Conservation (phyloP, 1,284 basidiomycete species). For the Microbotryomycetes sp. region DNA sequence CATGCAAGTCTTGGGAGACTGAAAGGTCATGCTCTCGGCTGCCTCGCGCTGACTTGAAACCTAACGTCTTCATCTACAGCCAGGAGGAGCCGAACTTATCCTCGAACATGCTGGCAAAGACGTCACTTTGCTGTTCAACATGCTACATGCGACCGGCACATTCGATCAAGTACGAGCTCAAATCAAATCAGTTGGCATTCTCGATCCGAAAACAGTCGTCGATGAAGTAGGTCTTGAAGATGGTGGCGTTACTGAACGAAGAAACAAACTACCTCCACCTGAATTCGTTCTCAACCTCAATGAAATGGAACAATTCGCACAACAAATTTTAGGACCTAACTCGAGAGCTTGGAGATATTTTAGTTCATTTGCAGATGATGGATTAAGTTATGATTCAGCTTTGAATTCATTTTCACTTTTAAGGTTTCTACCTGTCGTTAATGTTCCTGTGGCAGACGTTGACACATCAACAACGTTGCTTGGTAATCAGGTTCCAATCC, state of each 20-base stretch:
- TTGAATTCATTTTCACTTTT: constrained; percentile 64
- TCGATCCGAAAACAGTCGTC: neutral
- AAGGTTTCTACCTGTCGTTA: constrained; percentile 73
- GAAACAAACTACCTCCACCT: constrained; percentile 11
- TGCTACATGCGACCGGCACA: neutral
- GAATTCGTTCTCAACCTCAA: constrained; percentile 18
- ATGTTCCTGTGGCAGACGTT: constrained; percentile 61
- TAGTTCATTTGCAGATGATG: constrained; percentile 34
- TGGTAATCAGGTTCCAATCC: constrained; percentile 63
- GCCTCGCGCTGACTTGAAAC: neutral
- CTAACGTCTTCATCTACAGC: constrained; percentile 2
- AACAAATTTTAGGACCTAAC: constrained; percentile 17
- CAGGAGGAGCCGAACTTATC: constrained; percentile 49
- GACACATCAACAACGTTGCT: constrained; percentile 71
- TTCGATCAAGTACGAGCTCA: neutral
- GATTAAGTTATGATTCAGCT: constrained; percentile 11
- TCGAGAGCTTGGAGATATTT: constrained; percentile 25
- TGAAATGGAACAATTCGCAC: constrained; percentile 31
- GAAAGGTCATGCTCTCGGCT: constrained; percentile 37
- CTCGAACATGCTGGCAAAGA: constrained; percentile 59
- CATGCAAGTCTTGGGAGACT: neutral
- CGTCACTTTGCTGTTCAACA: neutral
- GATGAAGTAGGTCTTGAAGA: neutral
- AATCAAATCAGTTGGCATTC: neutral
- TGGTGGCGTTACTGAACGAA: constrained; percentile 1